A percentile compares a stretch with the other conserved stretches of the same genome.
Conservation (phyloP, 163 green algal species). For the Prototheca stagnorum region DNA sequence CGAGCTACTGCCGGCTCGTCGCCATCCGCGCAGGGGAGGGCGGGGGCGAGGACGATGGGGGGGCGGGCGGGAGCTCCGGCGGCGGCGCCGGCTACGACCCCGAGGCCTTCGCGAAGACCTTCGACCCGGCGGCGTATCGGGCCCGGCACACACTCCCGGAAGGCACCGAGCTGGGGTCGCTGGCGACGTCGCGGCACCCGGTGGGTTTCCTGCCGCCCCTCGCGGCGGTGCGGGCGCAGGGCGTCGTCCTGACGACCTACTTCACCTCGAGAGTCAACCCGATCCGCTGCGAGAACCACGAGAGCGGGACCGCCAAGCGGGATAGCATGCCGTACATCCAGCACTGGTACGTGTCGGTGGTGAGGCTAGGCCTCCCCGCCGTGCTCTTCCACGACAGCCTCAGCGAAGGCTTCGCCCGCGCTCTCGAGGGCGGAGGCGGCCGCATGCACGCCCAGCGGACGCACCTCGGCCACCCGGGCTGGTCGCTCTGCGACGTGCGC, state of each 20-base stretch:
- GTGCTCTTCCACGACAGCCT: conserved; percentile 5
- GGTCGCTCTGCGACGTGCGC: conserved; percentile 1
- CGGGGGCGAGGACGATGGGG: no score
- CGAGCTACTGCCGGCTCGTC: no score
- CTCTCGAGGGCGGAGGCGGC: background rate
- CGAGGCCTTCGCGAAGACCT: no score
- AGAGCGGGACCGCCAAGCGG: background rate
- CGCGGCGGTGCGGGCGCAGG: background rate
- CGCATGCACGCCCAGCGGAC: background rate
- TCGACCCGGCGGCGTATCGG: no score
- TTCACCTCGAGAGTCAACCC: background rate
- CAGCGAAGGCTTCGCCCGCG: background rate
- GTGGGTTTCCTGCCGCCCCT: no score
- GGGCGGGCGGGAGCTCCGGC: no score
- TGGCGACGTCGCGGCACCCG: no score
- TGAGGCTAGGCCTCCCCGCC: background rate
- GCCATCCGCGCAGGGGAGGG: no score
- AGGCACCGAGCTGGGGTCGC: no score
- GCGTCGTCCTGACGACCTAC: conserved; percentile 3
- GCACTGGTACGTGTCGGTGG: conserved; percentile 1
- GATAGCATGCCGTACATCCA: background rate
- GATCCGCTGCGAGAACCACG: background rate
- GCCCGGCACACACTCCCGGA: no score
- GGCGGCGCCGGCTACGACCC: no score
- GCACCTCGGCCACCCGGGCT: background rate